Evolutionary conservation across 2,329 filamentous ascomycete species (phyloP), one percentile per base, ranked within the genome.

Genomic region (Zymoseptoria passerinii): DNA sequence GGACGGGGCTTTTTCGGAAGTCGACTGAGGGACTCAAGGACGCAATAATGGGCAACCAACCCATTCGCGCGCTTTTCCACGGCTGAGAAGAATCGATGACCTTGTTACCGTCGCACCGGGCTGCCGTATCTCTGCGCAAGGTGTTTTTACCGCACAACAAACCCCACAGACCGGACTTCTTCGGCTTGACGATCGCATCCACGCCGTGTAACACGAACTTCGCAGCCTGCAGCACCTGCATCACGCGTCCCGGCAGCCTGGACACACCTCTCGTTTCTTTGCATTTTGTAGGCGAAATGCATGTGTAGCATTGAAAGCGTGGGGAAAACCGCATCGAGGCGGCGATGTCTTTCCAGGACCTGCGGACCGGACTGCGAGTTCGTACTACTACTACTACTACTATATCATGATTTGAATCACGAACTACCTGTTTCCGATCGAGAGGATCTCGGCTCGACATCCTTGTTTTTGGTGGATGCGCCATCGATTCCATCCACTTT

Each of bases 71-170:
- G 7, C 1, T n/a, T 6, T 4, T 7, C 35, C 35, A 44, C 35
- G 35, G 35, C 35, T n/a, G 13, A 44, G 35, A 44, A 40, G n/a
- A 44, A 16, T 44, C 35, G 2, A 28, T 19, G 28, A 48, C 23
- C 53, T 51, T 49, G 19, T 55, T 58, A 54, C 61, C 61, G 59
- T 63, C 59, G 61, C 61, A 63, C 59, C 54, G 61, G 59, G 49
- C 13, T 50, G 35, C 35, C 35, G 35, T 53, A 49, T 52, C 49
- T 53, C 51, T 57, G 50, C 58, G 63, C 59, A 61, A 60, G 61
- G 60, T 61, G 28, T 40, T 3, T 16, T 16, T n/a, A 44, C 35
- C 35, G n/a, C 35, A 16, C 35, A n/a, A 16, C 35, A n/a, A 16
- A 16, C 10, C 35, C 35, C 35, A 44, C 35, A 44, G 35, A 44